Evolutionary conservation across 139 green algal genomes (phyloP).

Genomic region (Tetraselmis chui): DNA sequence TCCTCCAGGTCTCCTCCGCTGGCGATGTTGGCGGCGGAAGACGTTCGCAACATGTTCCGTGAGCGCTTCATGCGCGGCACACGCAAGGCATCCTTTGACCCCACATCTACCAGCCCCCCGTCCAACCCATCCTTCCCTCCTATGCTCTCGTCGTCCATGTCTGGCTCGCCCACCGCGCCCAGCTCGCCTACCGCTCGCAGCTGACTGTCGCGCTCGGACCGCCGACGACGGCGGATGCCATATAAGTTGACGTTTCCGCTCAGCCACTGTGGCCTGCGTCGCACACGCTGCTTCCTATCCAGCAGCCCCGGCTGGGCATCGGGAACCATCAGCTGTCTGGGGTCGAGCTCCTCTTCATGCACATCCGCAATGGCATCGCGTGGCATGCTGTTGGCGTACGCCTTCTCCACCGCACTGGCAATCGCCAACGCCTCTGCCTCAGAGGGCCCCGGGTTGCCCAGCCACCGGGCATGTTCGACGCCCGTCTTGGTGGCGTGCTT

Average conservation of each 20-base stretch:
- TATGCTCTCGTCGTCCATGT: neutral
- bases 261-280: neutral
- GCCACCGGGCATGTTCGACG: conserved; percentile 2
- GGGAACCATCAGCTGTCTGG: neutral
- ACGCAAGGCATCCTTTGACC: neutral
- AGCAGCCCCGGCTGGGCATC: neutral
- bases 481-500: neutral
- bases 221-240: neutral
- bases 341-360: neutral
- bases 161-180: neutral
- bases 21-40: neutral
- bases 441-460: conserved; percentile 15
- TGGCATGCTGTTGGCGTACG: conserved; percentile 28
- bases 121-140: neutral
- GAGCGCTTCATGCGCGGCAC: neutral
- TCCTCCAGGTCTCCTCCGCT: neutral
- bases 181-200: neutral
- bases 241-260: neutral
- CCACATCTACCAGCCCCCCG: no score
- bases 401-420: conserved; percentile 28
- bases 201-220: no score
- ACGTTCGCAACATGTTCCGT: neutral
- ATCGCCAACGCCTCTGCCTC: conserved; percentile 28
- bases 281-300: neutral
- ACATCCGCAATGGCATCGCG: conserved; percentile 38